These are phyloP conservation scores for Triticum monococcum DNA, from an alignment of 176 grass and related monocot species.

Conservation along the genomic window DNA sequence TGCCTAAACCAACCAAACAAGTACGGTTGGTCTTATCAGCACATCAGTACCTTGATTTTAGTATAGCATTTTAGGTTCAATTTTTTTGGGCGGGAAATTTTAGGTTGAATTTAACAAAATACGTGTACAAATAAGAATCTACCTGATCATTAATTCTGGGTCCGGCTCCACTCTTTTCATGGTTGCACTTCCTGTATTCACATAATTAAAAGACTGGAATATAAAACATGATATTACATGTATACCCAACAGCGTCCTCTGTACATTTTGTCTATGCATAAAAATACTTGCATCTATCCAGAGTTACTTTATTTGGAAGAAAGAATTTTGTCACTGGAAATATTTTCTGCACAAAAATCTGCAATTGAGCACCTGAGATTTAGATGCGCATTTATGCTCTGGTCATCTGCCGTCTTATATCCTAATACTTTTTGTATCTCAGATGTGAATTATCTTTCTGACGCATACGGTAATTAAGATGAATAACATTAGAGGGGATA, in stretches of 20 bases:
- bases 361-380: neutral
- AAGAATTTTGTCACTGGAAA: neutral
- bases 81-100: too few relatives aligned
- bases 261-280: neutral
- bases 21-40: neutral
- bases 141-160: too few relatives aligned
- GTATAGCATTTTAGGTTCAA: neutral
- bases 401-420: too few relatives aligned
- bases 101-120: neutral
- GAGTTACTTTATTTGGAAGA: neutral
- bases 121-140: neutral
- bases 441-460: neutral
- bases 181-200: neutral
- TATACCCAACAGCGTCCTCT: too few relatives aligned
- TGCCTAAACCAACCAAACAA: neutral
- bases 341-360: neutral
- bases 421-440: too few relatives aligned
- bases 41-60: neutral
- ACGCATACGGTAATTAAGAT: neutral
- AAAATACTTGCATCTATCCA: neutral
- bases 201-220: neutral
- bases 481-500: neutral
- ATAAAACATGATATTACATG: neutral
- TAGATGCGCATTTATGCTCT: neutral
- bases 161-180: neutral